Base-by-base conservation (phyloP, 768 basidiomycete species). In the Gautieria morchelliformis region DNA sequence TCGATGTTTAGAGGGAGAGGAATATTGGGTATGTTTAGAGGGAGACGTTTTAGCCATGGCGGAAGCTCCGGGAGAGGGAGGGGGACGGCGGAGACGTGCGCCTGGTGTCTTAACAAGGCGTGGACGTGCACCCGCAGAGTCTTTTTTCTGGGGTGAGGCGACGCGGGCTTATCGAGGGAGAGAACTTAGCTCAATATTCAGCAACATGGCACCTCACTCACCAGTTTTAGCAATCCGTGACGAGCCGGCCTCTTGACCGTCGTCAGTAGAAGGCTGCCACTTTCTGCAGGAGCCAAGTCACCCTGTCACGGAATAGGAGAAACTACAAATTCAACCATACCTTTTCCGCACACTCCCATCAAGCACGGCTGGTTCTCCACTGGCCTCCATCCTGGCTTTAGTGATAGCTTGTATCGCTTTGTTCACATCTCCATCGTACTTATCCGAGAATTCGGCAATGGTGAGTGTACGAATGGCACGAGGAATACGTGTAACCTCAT, bases 391-490 rank as follows among this genome's bases (percentile, higher is more conserved):
- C 56, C 76, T 74, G 59, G 86, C 85, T 64, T 77, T 82, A 69
- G 86, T 84, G 50, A 84, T 68, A 1, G 84, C 87, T 58, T 82
- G 75, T 59, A 88, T 69, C 41, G 85, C 85, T 9, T 79, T 80
- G 64, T 88, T 85, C 24, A 88, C 72, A 63, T 89, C 83, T 3
- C 86, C 89, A 53, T 84, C 75, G 69, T 89, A 90, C 65, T 85
- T 87, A 59, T 81, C 79, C 17, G 82, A 84, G 67, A 91, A 89
- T 45, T 89, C 87, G 61, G 80, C 80, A 78, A 91, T 82, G 14
- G 82, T 80, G 68, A 90, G 82, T 30, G 71, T 71, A 35, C 87
- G 79, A 37, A 91, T 83, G 61, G 83, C 80, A 63, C 82, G 87
- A 0, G 88, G 89, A 33, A 90, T 86, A 52, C 84, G 80, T 17